A percentile compares a stretch with the other conserved stretches of the same genome.
Conservation (phyloP, 768 basidiomycete species). For the Termitomyces sp. region DNA sequence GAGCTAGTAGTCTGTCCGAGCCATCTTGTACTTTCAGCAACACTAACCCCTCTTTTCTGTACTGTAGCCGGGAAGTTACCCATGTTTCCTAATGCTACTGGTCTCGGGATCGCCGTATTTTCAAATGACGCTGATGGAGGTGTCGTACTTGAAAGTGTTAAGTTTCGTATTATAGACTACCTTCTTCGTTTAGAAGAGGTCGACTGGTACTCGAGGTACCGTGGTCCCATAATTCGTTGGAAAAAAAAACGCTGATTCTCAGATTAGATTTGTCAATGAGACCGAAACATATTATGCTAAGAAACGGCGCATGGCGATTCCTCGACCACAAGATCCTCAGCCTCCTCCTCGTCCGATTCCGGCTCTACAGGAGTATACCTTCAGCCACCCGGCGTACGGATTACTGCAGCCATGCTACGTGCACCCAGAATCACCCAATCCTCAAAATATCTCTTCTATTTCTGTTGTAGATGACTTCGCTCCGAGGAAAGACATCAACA, state of each 20-base stretch:
- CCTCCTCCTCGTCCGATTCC: conserved; percentile 10
- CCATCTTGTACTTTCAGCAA: background rate
- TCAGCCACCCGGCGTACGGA: conserved; percentile 31
- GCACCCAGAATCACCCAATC: background rate
- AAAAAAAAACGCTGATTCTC: background rate
- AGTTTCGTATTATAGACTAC: conserved; percentile 33
- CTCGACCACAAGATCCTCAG: conserved; percentile 16
- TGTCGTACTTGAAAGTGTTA: conserved; percentile 28
- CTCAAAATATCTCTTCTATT: background rate
- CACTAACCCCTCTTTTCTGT: background rate
- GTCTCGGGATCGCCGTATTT: conserved; percentile 32
- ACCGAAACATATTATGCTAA: conserved; percentile 15
- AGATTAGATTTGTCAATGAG: conserved; percentile 21
- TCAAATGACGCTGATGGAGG: conserved; percentile 34
- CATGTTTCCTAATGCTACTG: conserved; percentile 26
- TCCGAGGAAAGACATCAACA: background rate
- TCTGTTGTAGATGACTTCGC: too few relatives aligned
- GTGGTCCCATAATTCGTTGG: background rate
- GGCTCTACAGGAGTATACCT: conserved; percentile 21
- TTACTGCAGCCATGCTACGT: conserved; percentile 27
- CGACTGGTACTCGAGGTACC: conserved; percentile 34
- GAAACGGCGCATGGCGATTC: conserved; percentile 20
- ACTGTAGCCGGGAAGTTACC: background rate
- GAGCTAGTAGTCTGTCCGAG: background rate
- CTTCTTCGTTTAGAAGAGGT: conserved; percentile 25